phyloP scores from a whole-genome alignment of 2,329 filamentous ascomycete genomes.

The Phyllosticta citribraziliensis region DNA sequence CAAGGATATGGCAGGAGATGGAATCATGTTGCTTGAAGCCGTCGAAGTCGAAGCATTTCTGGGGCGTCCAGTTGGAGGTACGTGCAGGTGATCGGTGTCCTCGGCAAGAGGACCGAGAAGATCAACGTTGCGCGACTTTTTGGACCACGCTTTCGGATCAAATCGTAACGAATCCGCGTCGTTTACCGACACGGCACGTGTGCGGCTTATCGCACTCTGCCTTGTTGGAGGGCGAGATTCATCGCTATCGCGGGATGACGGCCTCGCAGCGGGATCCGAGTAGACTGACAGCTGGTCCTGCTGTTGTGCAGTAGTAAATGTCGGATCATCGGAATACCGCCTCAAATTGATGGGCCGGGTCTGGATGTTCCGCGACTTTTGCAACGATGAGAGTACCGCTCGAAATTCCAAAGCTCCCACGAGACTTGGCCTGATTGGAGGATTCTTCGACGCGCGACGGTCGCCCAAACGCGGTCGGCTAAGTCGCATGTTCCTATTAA shows the following conservation, averaged over 20 bases:
- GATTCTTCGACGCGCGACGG: conserved; percentile 61
- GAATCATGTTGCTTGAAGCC: conserved; percentile 6
- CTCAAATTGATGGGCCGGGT: conserved; percentile 59
- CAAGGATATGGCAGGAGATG: conserved; percentile 29
- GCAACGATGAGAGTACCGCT: conserved; percentile 77
- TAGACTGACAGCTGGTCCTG: conserved; percentile 37
- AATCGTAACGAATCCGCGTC: conserved; percentile 41
- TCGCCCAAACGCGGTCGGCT: conserved; percentile 53
- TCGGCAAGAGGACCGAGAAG: conserved; percentile 26
- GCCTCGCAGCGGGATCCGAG: conserved; percentile 37
- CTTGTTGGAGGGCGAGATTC: conserved; percentile 13
- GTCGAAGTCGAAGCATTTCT: conserved; percentile 2
- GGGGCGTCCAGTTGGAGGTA: not conserved
- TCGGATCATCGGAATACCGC: conserved; percentile 57
- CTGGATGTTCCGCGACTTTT: conserved; percentile 68
- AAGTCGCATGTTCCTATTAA: conserved; percentile 88
- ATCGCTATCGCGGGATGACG: conserved; percentile 19
- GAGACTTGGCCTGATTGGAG: conserved; percentile 79
- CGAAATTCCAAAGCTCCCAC: conserved; percentile 91
- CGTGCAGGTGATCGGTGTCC: conserved; percentile 12
- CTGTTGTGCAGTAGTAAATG: conserved; percentile 35
- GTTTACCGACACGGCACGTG: conserved; percentile 51
- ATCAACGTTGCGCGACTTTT: conserved; percentile 13
- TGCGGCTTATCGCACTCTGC: conserved; percentile 21
- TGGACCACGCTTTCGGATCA: conserved; percentile 25